phyloP scores from a whole-genome alignment of 2,329 filamentous ascomycete genomes.

The Uncinocarpus reesii region DNA sequence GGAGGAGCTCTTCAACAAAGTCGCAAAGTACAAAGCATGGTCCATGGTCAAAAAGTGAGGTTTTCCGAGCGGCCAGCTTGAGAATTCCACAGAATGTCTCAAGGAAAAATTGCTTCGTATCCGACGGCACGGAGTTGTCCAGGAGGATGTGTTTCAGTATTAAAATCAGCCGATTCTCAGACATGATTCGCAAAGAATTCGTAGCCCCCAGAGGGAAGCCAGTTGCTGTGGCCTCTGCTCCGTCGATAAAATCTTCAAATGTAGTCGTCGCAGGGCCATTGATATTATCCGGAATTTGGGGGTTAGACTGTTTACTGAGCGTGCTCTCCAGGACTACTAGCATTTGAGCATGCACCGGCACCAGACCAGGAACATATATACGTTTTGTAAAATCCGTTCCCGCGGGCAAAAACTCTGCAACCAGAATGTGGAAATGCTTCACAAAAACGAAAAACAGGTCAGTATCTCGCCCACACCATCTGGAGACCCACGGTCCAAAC shows the following conservation, averaged over 20 bases:
- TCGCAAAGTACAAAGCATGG: constrained; percentile 87
- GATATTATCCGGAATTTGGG: constrained; percentile 39
- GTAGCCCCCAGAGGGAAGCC: constrained; percentile 53
- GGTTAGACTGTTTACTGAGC: constrained; percentile 58
- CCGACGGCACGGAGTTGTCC: constrained; percentile 46
- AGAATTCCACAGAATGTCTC: constrained; percentile 63
- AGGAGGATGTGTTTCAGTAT: constrained; percentile 70
- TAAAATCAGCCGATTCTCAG: constrained; percentile 77
- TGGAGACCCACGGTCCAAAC: constrained; percentile 72
- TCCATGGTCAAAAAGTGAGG: constrained; percentile 69
- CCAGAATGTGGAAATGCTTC: constrained; percentile 75
- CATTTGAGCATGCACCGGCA: constrained; percentile 72
- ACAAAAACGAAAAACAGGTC: constrained; percentile 86
- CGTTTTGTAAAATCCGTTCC: constrained; percentile 46
- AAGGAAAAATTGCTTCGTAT: constrained; percentile 58
- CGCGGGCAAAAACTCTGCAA: constrained; percentile 58
- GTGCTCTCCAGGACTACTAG: constrained; percentile 71
- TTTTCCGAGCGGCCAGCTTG: constrained; percentile 62
- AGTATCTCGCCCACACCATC: constrained; percentile 79
- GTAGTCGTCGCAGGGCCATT: constrained; percentile 45
- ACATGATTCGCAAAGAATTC: constrained; percentile 69
- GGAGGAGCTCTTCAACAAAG: constrained; percentile 71
- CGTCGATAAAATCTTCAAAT: constrained; percentile 55
- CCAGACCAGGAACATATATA: constrained; percentile 62
- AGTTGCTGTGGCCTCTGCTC: constrained; percentile 56